These are phyloP conservation scores for Geotrichum bryndzae DNA, from an alignment of 1,139 yeast species.

Conservation along the genomic window DNA sequence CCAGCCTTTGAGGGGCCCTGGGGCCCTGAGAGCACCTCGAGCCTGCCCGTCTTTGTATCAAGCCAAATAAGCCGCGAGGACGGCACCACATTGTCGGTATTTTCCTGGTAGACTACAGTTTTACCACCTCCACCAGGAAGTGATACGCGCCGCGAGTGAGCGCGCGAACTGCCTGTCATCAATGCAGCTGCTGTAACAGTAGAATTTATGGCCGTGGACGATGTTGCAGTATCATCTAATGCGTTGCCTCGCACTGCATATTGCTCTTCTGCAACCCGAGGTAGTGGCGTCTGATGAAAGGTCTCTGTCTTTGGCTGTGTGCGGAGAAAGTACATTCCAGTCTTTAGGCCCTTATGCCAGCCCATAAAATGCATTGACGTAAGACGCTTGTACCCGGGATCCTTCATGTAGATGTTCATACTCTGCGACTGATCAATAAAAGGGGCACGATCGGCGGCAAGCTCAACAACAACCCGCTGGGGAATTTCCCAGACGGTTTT, in stretches of 20 bases:
- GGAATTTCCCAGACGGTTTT: constrained; percentile 92
- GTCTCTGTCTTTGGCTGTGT: constrained; percentile 53
- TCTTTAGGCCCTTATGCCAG: constrained; percentile 83
- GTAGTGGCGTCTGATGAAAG: background rate
- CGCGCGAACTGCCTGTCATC: background rate
- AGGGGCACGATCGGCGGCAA: constrained; percentile 88
- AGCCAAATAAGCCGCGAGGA: background rate
- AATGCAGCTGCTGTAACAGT: no score
- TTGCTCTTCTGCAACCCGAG: background rate
- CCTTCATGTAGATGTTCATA: constrained; percentile 58
- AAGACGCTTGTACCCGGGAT: constrained; percentile 45
- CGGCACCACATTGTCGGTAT: background rate
- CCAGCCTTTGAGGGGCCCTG: background rate
- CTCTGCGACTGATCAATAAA: constrained; percentile 87
- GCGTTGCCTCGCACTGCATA: background rate
- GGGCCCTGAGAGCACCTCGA: background rate
- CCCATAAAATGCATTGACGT: constrained; percentile 89
- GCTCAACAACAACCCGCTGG: constrained; percentile 66
- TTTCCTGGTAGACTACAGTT: background rate
- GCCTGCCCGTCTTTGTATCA: background rate
- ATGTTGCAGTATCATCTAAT: background rate
- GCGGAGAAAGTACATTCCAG: constrained; percentile 86
- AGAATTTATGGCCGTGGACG: background rate
- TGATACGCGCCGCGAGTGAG: background rate
- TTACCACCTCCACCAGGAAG: background rate